Conservation (phyloP, 208 protist species). For the Porcisia deanei region DNA sequence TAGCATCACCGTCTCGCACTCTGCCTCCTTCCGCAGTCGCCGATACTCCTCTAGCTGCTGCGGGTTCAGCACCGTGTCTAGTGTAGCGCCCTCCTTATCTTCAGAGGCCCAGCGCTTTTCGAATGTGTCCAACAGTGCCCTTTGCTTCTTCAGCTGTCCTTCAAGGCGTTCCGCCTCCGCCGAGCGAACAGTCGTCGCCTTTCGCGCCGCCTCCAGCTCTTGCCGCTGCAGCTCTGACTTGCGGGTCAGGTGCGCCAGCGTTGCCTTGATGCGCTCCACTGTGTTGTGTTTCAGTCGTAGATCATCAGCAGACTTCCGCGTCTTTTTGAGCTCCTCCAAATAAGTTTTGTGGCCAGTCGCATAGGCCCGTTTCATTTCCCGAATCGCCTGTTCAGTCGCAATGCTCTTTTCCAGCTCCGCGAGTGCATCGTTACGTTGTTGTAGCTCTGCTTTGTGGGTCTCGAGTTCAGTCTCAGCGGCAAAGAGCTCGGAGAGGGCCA, state of each 20-base stretch:
- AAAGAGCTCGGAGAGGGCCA: slow-evolving; percentile 91
- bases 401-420: slow-evolving; percentile 70
- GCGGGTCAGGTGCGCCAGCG: slow-evolving; percentile 63
- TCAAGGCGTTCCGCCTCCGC: slow-evolving; percentile 68
- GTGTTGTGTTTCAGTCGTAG: slow-evolving; percentile 69
- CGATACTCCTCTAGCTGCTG: slow-evolving; percentile 78
- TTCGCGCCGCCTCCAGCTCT: slow-evolving; percentile 54
- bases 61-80: slow-evolving; percentile 41
- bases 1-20: slow-evolving; percentile 81
- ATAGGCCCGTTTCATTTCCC: slow-evolving; percentile 81
- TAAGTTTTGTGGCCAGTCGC: slow-evolving; percentile 77
- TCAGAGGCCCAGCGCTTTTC: slow-evolving; percentile 66
- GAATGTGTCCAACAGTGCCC: slow-evolving; percentile 53
- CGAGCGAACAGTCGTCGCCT: slow-evolving; percentile 54
- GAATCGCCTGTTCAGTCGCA: slow-evolving; percentile 61
- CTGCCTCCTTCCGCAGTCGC: slow-evolving; percentile 76
- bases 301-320: slow-evolving; percentile 57
- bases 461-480: slow-evolving; percentile 81
- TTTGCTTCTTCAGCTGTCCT: slow-evolving; percentile 65
- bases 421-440: slow-evolving; percentile 54
- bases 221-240: slow-evolving; percentile 61
- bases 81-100: slow-evolving; percentile 40
- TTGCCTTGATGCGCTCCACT: slow-evolving; percentile 66
- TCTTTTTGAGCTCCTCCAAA: slow-evolving; percentile 73
- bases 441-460: slow-evolving; percentile 69